These are phyloP conservation scores for Mycena floridula DNA, from an alignment of 768 basidiomycete genomes.

Conservation along the genomic window DNA sequence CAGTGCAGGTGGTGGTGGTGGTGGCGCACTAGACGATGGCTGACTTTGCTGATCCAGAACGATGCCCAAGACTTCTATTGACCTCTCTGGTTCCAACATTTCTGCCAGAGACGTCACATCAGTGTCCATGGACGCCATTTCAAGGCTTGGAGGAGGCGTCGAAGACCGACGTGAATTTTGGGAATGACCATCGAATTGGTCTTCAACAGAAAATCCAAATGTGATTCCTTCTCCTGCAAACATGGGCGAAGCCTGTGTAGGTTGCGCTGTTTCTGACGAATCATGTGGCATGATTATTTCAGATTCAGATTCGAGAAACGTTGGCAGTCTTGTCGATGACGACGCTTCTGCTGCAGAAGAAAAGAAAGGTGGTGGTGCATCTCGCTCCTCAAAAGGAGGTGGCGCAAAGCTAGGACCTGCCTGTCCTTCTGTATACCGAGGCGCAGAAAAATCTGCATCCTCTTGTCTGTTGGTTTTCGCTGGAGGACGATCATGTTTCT, in stretches of 20 bases:
- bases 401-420: conserved; percentile 80
- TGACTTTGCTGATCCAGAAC: conserved; percentile 48
- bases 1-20: conserved; percentile 76
- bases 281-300: conserved; percentile 64
- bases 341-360: conserved; percentile 48
- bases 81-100: conserved; percentile 43
- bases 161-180: conserved; percentile 57
- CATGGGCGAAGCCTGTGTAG: conserved; percentile 20
- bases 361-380: conserved; percentile 73
- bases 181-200: conserved; percentile 80
- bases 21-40: conserved; percentile 33
- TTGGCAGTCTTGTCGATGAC: conserved; percentile 56
- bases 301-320: conserved; percentile 75
- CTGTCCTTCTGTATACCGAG: conserved; percentile 63
- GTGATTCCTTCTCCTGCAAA: conserved; percentile 71
- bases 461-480: conserved; percentile 62
- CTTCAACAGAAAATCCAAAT: conserved; percentile 65
- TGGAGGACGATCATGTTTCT: conserved; percentile 85
- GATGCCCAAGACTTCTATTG: conserved; percentile 53
- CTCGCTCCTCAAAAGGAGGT: conserved; percentile 81
- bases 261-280: conserved; percentile 29
- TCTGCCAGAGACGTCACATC: conserved; percentile 63
- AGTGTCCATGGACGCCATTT: conserved; percentile 67
- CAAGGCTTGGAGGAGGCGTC: conserved; percentile 73
- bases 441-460: conserved; percentile 54